A percentile compares a stretch with the other conserved stretches of the same genome.
These are phyloP conservation scores for Coemansia sp. DNA, from an alignment of 192 early-diverging fungal species.

Conservation along the genomic window DNA sequence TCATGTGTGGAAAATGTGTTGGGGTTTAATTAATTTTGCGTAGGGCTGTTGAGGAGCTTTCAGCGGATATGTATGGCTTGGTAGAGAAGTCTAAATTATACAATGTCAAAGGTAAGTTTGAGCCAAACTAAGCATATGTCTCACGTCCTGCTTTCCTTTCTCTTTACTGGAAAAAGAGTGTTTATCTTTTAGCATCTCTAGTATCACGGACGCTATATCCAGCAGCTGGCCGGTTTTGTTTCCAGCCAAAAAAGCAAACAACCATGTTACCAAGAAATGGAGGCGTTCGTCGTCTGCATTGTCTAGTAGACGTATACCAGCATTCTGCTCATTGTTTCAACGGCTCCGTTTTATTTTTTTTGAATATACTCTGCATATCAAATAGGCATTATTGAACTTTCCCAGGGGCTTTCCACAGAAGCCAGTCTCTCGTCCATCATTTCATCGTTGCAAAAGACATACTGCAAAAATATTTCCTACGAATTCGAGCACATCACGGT, in stretches of 20 bases:
- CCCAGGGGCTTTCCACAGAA: slow-evolving; percentile 9
- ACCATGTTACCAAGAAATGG: neutral
- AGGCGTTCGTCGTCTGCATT: no score
- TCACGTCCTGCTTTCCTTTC: neutral
- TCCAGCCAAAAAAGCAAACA: no score
- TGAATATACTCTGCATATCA: neutral
- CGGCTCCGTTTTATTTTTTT: neutral
- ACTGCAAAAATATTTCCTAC: slow-evolving; percentile 83
- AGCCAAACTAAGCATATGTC: neutral
- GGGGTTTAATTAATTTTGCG: neutral
- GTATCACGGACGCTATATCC: no score
- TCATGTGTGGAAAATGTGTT: neutral
- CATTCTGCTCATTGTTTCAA: neutral
- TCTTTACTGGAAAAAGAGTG: neutral
- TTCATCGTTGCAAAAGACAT: slow-evolving; percentile 59
- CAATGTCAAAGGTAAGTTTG: slow-evolving; percentile 35
- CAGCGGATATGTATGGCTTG: slow-evolving; percentile 70
- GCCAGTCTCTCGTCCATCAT: slow-evolving; percentile 37
- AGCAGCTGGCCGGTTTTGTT: no score
- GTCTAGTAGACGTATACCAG: neutral
- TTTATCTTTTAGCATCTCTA: neutral
- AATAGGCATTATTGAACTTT: slow-evolving; percentile 39
- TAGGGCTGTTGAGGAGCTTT: slow-evolving; percentile 58
- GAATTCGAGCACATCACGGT: slow-evolving; percentile 89
- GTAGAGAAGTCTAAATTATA: slow-evolving; percentile 55